Base-by-base conservation (phyloP, 768 basidiomycete genomes). In the Neoboletus magnificus region DNA sequence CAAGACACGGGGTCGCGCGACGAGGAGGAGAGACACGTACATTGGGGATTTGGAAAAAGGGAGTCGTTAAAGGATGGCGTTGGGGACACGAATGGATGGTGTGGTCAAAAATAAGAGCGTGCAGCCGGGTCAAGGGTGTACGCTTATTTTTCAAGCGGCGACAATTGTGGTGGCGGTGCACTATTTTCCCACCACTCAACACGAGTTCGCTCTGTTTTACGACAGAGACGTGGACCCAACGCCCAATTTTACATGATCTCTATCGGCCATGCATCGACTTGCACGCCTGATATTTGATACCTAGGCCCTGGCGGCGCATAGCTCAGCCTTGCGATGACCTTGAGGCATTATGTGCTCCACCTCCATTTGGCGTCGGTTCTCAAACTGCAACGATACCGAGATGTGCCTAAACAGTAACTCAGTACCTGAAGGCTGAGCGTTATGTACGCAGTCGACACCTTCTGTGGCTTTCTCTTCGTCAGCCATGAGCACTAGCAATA, bases 111-210 rank as follows among this genome's bases (percentile, higher is more conserved):
- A 73, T 55, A 43, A 73, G 64, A 66, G 60, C 58, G 32, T 57
- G 48, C 50, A 60, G 65, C 63, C 71, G 69, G 71, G 70, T 73
- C 68, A 73, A 71, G 70, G 71, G 70, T 70, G 71, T 63, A 42
- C 71, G 70, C 70, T 64, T 71, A 60, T 66, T 71, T 71, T 71
- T 71, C 55, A 70, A 68, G 70, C 70, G 70, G 70, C 67, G 70
- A 70, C 62, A 27, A 16, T 63, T 50, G n/a, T 0, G 1, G 70
- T 71, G 70, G 70, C 71, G 23, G 60, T 65, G 55, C 16, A 0
- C 18, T 20, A 45, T 45, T 52, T 68, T 68, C 66, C 51, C 62
- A 60, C 52, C 33, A 29, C 30, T 11, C n/a, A 11, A 48, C 62
- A 52, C 54, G 39, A 48, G 42, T 52, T 48, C 29, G 44, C 22